Percentiles rank a stretch among this genome's conserved stretches.
These are phyloP conservation scores for Entelexis sorbosivorans DNA, from an alignment of 1,139 yeast genomes.

Conservation along the genomic window DNA sequence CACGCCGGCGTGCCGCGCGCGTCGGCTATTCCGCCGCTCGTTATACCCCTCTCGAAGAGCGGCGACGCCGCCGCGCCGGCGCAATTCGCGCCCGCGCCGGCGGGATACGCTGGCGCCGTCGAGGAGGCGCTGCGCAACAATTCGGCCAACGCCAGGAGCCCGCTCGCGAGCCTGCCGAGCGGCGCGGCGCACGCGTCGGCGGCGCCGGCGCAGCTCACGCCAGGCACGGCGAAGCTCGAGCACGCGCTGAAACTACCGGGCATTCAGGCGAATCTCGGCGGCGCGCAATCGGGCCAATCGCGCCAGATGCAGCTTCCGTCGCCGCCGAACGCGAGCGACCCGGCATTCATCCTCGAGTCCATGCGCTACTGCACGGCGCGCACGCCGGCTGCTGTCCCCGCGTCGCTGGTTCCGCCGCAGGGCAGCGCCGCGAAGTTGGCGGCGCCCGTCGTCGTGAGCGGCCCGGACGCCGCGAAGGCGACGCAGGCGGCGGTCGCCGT, in stretches of 20 bases:
- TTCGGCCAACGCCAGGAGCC: no score
- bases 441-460: not conserved
- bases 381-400: not conserved
- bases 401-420: not conserved
- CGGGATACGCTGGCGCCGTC: not conserved
- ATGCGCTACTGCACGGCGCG: not conserved
- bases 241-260: not conserved
- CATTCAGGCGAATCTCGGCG: not conserved
- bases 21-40: not conserved
- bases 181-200: no score
- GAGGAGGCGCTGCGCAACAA: no score
- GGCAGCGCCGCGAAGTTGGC: not conserved
- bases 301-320: constrained; percentile 1
- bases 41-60: not conserved
- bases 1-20: not conserved
- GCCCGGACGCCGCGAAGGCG: not conserved
- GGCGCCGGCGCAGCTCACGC: not conserved
- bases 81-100: not conserved
- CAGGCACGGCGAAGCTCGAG: not conserved
- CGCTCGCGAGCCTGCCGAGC: no score
- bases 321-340: not conserved
- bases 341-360: constrained; percentile 4
- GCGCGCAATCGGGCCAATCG: not conserved
- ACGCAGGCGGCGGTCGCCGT: not conserved
- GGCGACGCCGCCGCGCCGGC: not conserved